Evolutionary conservation across 345 rosid species (phyloP).

Genomic region (Theobroma cacao): DNA sequence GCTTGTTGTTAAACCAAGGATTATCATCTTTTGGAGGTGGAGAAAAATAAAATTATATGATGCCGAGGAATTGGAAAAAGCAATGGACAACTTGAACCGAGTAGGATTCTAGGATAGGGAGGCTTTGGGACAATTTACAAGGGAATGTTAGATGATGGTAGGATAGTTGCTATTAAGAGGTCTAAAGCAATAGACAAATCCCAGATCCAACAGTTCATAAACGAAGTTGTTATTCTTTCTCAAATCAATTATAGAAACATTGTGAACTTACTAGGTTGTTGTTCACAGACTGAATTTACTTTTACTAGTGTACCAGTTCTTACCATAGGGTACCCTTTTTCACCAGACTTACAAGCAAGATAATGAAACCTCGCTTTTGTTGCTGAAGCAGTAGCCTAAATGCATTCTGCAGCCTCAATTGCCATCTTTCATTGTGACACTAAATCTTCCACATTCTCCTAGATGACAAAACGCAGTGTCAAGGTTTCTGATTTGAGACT

Average conservation of each 20-base stretch:
- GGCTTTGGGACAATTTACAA: conserved; percentile 28
- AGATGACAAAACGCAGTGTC: conserved; percentile 18
- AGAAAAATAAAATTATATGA: conserved; percentile 17
- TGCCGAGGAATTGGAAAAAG: conserved; percentile 18
- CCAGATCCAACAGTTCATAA: conserved; percentile 26
- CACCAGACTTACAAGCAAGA: conserved; percentile 13
- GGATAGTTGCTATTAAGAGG: conserved; percentile 29
- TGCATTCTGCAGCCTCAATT: conserved; percentile 32
- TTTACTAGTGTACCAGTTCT: conserved; percentile 20
- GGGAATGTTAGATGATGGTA: conserved; percentile 23
- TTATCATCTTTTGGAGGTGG: conserved; percentile 8
- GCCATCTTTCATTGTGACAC: conserved; percentile 36
- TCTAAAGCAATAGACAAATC: conserved; percentile 15
- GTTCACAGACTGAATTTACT: conserved; percentile 27
- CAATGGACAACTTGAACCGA: conserved; percentile 27
- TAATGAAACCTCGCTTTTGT: conserved; percentile 12
- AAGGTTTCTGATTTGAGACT: conserved; percentile 24
- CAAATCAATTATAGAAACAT: conserved; percentile 31
- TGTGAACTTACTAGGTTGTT: conserved; percentile 25
- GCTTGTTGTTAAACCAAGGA: conserved; percentile 18
- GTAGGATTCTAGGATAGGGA: conserved; percentile 26
- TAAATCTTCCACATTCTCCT: conserved; percentile 31
- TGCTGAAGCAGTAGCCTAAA: conserved; percentile 27
- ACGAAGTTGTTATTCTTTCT: conserved; percentile 28
- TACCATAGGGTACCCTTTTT: conserved; percentile 29